Evolutionary conservation across 169 alveolate species (phyloP), one percentile per base, ranked within the genome.

Genomic region (Toxoplasma gondii): DNA sequence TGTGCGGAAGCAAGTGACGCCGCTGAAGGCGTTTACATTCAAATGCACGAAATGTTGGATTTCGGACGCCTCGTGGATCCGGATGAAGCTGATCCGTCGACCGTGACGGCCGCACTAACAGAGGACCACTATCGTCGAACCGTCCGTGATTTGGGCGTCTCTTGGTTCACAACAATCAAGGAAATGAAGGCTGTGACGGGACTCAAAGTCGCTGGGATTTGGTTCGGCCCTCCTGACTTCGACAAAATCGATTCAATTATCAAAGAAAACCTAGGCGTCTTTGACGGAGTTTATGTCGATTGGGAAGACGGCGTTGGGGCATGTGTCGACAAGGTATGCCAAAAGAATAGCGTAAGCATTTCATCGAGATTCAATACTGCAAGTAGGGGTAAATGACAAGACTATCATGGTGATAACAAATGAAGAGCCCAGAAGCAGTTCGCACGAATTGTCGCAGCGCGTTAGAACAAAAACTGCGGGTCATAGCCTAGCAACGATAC

Each of bases 241-340:
- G 93, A 90, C 45, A 49, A 39, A 27, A 67, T 90, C 64, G 93
- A 90, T 43, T 5, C 45, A 43, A 1, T 70, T 10, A 38, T 90
- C 41, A 90, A 90, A 31, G 29, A 69, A 38, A 29, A 90, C 44
- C 93, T 78, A 5, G 67, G 45, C 12, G 53, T 90, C 67, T 90
- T 90, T 44, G 88, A 69, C 4, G 93, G 93, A 0, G 70, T 90
- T 36, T 90, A 90, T 49, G 41, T 90, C 36, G 53, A 90, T 29
- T 90, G 93, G 93, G 93, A 90, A 70, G 93, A 90, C 9, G 93
- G 93, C 5, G 74, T 64, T 36, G 87, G 88, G 9, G 87, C 93
- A 5, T 90, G 93, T 54, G 80, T 90, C 70, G 80, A 90, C 87
- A 90, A 90, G 39, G 93, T 90, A 90, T 49, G 84, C 19, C 34